Evolutionary conservation across 495 filamentous ascomycete species (phyloP).

Genomic region (Physcia stellaris): DNA sequence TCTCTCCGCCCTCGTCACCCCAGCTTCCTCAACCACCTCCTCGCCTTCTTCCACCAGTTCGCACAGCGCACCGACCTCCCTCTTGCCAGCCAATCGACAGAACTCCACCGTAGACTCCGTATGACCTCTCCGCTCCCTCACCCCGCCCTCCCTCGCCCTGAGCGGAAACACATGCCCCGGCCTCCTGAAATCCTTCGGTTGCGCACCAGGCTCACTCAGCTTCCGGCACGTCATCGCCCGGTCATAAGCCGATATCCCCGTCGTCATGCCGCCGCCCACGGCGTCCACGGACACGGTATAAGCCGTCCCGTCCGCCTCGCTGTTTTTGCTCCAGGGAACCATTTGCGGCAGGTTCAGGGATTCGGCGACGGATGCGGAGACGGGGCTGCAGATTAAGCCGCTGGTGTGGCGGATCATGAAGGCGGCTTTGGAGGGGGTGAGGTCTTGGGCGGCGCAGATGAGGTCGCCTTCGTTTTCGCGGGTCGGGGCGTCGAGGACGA

Average conservation of each 20-base stretch:
- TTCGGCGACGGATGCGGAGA: conserved; percentile 50
- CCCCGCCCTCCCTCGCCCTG: conserved; percentile 64
- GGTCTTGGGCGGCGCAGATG: conserved; percentile 77
- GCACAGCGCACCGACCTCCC: conserved; percentile 66
- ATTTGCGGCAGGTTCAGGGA: conserved; percentile 75
- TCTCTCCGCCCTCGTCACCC: conserved; percentile 40
- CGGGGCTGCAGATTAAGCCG: conserved; percentile 79
- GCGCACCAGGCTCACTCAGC: conserved; percentile 53
- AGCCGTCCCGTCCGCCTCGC: conserved; percentile 79
- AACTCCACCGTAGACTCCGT: conserved; percentile 88
- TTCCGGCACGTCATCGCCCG: conserved; percentile 66
- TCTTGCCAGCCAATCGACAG: conserved; percentile 65
- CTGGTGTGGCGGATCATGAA: conserved; percentile 88
- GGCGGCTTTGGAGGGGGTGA: conserved; percentile 87
- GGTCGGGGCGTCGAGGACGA: conserved; percentile 77
- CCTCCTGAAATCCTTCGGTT: conserved; percentile 50
- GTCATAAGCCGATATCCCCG: conserved; percentile 82
- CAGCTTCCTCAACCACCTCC: conserved; percentile 43
- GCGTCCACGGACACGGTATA: conserved; percentile 86
- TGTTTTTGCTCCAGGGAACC: conserved; percentile 54
- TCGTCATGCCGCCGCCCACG: conserved; percentile 55
- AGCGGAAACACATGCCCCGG: conserved; percentile 90
- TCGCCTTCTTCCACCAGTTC: conserved; percentile 74
- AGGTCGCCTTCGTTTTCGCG: conserved; percentile 98
- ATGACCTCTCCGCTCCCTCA: conserved; percentile 66